Conservation (phyloP, 2,329 filamentous ascomycete genomes). For the Aurifilum marmelostoma region DNA sequence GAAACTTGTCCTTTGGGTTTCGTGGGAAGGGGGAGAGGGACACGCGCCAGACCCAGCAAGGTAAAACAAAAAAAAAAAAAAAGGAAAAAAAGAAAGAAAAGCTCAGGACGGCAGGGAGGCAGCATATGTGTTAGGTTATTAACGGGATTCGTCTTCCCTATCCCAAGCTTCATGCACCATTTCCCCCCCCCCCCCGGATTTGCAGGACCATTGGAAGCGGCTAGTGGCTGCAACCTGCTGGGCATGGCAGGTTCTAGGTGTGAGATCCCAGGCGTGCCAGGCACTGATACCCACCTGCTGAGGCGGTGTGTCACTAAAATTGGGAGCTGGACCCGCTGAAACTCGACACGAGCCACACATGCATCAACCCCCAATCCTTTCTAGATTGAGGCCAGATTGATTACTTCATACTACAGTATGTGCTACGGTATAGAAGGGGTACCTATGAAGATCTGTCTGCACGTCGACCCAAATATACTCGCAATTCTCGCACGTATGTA, state of each 20-base stretch:
- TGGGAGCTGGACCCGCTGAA: conserved; percentile 9
- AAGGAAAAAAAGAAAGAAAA: too few species aligned
- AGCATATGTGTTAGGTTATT: neutral
- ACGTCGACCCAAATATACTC: neutral
- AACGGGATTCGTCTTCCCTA: conserved; percentile 11
- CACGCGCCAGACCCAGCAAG: neutral
- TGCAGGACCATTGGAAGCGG: conserved; percentile 1
- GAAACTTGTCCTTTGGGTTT: neutral
- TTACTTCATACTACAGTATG: neutral
- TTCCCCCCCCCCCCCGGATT: conserved; percentile 2
- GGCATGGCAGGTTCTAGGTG: conserved; percentile 5
- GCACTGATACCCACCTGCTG: neutral
- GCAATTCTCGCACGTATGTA: neutral
- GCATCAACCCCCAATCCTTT: neutral
- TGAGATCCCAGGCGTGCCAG: neutral
- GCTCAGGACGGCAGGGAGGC: neutral
- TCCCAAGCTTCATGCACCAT: conserved; percentile 1
- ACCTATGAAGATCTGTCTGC: neutral
- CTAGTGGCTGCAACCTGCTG: conserved; percentile 9
- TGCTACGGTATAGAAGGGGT: neutral
- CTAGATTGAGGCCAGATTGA: neutral
- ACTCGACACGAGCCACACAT: conserved; percentile 1
- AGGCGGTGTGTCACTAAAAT: conserved; percentile 11
- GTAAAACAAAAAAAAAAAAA: neutral
- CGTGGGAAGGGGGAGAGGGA: neutral